Conservation (phyloP, 139 green algal species). For the Medakamo hakoo region DNA sequence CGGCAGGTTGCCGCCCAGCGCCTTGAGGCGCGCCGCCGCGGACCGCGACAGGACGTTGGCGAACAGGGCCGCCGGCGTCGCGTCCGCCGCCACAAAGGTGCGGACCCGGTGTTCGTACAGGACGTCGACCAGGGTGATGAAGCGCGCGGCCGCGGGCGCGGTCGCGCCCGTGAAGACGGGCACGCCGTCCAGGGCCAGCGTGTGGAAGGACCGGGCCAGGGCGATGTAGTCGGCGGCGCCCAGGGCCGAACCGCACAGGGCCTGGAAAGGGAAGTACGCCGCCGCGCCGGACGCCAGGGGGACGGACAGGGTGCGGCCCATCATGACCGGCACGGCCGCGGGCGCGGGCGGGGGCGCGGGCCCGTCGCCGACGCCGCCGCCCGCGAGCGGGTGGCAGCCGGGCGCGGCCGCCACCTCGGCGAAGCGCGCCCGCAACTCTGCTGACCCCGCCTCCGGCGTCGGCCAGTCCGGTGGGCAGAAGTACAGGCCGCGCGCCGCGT, state of each 20-base stretch:
- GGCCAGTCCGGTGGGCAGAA: conserved; percentile 28
- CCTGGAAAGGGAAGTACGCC: conserved; percentile 57
- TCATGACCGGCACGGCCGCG: conserved; percentile 4
- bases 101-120: conserved; percentile 80
- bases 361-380: background rate
- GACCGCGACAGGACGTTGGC: background rate
- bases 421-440: conserved; percentile 35
- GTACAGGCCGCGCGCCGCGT: conserved; percentile 59
- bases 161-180: conserved; percentile 53
- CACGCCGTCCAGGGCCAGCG: conserved; percentile 55
- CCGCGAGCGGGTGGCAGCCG: background rate
- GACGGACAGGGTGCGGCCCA: conserved; percentile 8
- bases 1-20: background rate
- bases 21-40: too few relatives aligned
- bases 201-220: conserved; percentile 52
- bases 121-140: conserved; percentile 86
- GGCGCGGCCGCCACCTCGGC: conserved; percentile 15
- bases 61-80: background rate
- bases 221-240: conserved; percentile 80
- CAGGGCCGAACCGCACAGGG: conserved; percentile 65
- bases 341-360: background rate
- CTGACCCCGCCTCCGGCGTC: background rate
- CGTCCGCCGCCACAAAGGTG: conserved; percentile 31
- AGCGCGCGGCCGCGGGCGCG: conserved; percentile 56
- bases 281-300: conserved; percentile 17